These are phyloP conservation scores for Termitomyces titanicus DNA, from an alignment of 768 basidiomycete species.

Conservation along the genomic window DNA sequence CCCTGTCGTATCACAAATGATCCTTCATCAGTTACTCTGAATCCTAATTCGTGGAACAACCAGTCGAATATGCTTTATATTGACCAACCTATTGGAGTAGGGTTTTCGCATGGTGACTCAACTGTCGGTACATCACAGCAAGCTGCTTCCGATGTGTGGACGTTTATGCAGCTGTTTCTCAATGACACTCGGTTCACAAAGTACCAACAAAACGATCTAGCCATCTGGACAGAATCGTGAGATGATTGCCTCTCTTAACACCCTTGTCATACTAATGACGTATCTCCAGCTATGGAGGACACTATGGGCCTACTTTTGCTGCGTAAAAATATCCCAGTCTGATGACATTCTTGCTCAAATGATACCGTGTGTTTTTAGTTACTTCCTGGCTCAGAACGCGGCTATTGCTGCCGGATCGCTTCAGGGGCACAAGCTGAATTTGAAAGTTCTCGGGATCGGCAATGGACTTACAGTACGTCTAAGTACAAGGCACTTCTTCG, in stretches of 20 bases:
- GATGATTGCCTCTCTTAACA: conserved; percentile 1
- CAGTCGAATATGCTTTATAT: conserved; percentile 53
- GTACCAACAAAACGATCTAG: conserved; percentile 41
- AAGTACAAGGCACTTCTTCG: no score
- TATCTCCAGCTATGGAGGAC: conserved; percentile 55
- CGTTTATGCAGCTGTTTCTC: conserved; percentile 60
- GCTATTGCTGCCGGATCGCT: conserved; percentile 44
- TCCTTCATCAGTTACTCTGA: conserved; percentile 40
- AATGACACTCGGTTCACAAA: conserved; percentile 48
- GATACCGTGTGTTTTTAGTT: conserved; percentile 18
- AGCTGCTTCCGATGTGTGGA: conserved; percentile 57
- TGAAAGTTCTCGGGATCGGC: conserved; percentile 58
- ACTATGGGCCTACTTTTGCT: conserved; percentile 66
- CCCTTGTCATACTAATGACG: background rate
- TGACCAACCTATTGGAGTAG: conserved; percentile 61
- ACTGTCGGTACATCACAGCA: conserved; percentile 46
- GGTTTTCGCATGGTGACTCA: conserved; percentile 54
- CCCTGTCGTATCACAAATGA: conserved; percentile 66
- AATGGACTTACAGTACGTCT: conserved; percentile 53
- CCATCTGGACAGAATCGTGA: conserved; percentile 62
- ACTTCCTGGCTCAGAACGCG: conserved; percentile 56
- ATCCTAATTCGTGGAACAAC: conserved; percentile 58
- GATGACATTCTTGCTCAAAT: background rate
- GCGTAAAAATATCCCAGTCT: conserved; percentile 23
- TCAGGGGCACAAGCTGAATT: conserved; percentile 45